Evolutionary conservation across 1,139 yeast genomes (phyloP).

Genomic region (Yamadazyma friedrichii): DNA sequence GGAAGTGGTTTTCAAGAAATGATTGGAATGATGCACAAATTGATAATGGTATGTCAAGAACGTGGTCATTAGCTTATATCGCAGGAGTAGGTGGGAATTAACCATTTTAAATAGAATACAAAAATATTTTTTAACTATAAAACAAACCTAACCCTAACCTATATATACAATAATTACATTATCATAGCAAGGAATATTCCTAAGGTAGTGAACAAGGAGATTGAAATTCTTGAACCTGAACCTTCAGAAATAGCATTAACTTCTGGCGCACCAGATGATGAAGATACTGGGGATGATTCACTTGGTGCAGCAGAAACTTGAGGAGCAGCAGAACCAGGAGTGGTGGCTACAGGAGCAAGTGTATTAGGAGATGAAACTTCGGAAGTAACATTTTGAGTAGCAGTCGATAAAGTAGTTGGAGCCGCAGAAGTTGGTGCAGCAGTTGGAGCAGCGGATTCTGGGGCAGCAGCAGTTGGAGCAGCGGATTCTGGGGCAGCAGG

Average conservation of each 20-base stretch:
- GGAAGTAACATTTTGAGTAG: slow-evolving; percentile 17
- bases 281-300: slow-evolving; percentile 1
- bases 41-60: slow-evolving; percentile 46
- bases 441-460: no score
- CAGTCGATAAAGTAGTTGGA: slow-evolving; percentile 27
- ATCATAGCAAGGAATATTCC: slow-evolving; percentile 1
- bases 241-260: no score
- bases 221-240: not conserved
- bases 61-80: slow-evolving; percentile 45
- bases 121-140: slow-evolving; percentile 18
- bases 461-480: slow-evolving; percentile 9
- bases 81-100: slow-evolving; percentile 35
- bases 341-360: not conserved
- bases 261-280: no score
- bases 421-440: slow-evolving; percentile 19
- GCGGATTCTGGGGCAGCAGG: slow-evolving; percentile 21
- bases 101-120: slow-evolving; percentile 23
- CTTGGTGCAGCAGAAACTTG: no score
- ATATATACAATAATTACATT: slow-evolving; percentile 1
- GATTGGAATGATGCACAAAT: slow-evolving; percentile 39
- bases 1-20: slow-evolving; percentile 39
- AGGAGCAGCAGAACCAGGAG: not conserved
- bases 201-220: slow-evolving; percentile 3
- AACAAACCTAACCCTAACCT: no score
- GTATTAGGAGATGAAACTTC: not conserved